Conservation (phyloP, 208 protist genomes). For the Trypanosoma caninum region DNA sequence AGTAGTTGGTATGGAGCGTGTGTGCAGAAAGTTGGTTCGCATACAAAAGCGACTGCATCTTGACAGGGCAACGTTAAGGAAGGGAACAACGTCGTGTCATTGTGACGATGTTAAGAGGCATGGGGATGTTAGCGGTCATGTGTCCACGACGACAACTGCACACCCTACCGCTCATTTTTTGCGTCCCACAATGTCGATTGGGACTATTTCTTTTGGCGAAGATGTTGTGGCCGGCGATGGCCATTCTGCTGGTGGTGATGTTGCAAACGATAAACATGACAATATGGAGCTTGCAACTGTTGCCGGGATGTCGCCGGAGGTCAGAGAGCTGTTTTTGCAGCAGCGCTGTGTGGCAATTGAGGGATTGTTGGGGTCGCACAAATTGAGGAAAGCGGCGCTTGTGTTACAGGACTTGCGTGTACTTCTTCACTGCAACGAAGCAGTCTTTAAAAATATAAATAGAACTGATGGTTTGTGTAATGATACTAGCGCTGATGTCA, state of each 20-base stretch:
- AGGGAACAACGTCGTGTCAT: neutral
- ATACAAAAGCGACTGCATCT: conserved; percentile 23
- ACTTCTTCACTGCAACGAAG: neutral
- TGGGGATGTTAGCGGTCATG: neutral
- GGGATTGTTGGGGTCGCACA: conserved; percentile 9
- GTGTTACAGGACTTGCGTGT: neutral
- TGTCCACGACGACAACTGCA: no score
- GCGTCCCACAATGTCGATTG: no score
- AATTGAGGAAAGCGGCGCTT: conserved; percentile 4
- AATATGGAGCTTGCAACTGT: no score
- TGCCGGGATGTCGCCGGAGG: neutral
- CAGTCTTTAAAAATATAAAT: neutral
- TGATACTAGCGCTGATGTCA: neutral
- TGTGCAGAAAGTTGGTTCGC: conserved; percentile 38
- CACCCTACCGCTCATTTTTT: no score
- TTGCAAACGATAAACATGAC: no score
- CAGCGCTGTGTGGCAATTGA: conserved; percentile 16
- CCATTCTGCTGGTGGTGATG: no score
- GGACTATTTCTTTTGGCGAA: no score
- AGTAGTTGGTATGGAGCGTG: conserved; percentile 46
- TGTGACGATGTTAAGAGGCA: no score
- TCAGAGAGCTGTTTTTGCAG: neutral
- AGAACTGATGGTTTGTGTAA: neutral
- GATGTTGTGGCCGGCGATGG: no score
- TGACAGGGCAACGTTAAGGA: neutral